Evolutionary conservation across 371 early-diverging fungal species (phyloP).

Genomic region (Coemansia sp.): DNA sequence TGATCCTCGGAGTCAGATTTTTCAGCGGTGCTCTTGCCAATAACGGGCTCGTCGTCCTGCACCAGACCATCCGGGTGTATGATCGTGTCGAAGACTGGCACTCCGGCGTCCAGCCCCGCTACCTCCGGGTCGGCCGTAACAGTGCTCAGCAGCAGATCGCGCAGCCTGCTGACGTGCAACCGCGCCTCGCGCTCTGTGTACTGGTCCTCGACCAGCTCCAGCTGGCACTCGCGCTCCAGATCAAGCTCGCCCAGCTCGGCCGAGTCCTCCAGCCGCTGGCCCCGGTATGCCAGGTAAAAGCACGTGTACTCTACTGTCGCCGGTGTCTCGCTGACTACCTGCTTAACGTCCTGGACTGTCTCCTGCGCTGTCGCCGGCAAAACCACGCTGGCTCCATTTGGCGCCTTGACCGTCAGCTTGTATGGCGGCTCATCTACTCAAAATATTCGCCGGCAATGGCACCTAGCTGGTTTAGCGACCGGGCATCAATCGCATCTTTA

Average conservation of each 20-base stretch:
- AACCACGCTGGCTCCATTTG: slow-evolving; percentile 55
- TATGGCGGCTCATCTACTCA: slow-evolving; percentile 58
- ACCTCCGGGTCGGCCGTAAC: slow-evolving; percentile 30
- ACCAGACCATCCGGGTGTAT: slow-evolving; percentile 24
- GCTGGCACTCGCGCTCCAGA: slow-evolving; percentile 63
- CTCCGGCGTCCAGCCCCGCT: slow-evolving; percentile 57
- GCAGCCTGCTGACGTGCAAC: slow-evolving; percentile 81
- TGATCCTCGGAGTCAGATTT: slow-evolving; percentile 4
- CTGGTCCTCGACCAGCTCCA: slow-evolving; percentile 70
- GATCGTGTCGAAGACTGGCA: slow-evolving; percentile 68
- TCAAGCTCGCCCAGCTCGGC: slow-evolving; percentile 74
- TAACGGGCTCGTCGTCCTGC: neutral
- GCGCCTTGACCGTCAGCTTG: slow-evolving; percentile 61
- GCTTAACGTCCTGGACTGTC: slow-evolving; percentile 83
- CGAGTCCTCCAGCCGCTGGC: slow-evolving; percentile 67
- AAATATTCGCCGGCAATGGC: neutral
- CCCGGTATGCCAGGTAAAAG: slow-evolving; percentile 78
- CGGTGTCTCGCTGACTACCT: slow-evolving; percentile 82
- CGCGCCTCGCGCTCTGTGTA: slow-evolving; percentile 92
- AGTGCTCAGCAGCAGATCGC: slow-evolving; percentile 81
- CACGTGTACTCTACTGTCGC: slow-evolving; percentile 86
- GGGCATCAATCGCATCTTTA: too few relatives aligned
- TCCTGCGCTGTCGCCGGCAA: slow-evolving; percentile 69
- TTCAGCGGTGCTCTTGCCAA: neutral
- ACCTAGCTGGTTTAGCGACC: neutral